Percentiles rank a stretch among this genome's conserved stretches.
phyloP scores from a whole-genome alignment of 306 rosid genomes.

The Pterocarpus santalinus region DNA sequence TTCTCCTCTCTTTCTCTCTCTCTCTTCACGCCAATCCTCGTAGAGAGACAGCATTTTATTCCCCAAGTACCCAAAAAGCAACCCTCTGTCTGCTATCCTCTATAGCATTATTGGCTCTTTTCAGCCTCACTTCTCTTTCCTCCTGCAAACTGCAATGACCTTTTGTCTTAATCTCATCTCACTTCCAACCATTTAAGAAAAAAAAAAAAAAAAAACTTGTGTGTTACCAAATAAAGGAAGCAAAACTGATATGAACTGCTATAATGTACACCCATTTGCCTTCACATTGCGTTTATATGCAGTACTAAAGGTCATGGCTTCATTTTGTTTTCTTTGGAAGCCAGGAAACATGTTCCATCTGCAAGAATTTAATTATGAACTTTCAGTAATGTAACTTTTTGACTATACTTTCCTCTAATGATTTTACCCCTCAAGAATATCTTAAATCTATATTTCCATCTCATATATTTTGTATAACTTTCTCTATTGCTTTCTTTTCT shows the following conservation, averaged over 20 bases:
- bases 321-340: constrained; percentile 40
- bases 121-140: constrained; percentile 32
- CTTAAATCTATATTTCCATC: not conserved
- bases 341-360: constrained; percentile 46
- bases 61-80: constrained; percentile 97
- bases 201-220: constrained; percentile 7
- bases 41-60: constrained; percentile 95
- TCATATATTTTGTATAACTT: not conserved
- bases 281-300: constrained; percentile 21
- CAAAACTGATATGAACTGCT: constrained; percentile 46
- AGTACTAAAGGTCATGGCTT: not conserved
- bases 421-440: constrained; percentile 23
- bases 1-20: constrained; percentile 46
- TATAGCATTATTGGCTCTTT: constrained; percentile 72
- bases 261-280: constrained; percentile 42
- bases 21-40: constrained; percentile 83
- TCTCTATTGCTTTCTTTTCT: constrained; percentile 26
- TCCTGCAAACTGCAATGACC: constrained; percentile 52
- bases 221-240: constrained; percentile 54
- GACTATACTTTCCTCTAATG: constrained; percentile 33
- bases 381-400: constrained; percentile 37
- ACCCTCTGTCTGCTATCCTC: constrained; percentile 86
- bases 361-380: constrained; percentile 49
- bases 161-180: constrained; percentile 65
- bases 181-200: constrained; percentile 56